Evolutionary conservation across 2,329 filamentous ascomycete species (phyloP).

Genomic region (Aureobasidium sp.): DNA sequence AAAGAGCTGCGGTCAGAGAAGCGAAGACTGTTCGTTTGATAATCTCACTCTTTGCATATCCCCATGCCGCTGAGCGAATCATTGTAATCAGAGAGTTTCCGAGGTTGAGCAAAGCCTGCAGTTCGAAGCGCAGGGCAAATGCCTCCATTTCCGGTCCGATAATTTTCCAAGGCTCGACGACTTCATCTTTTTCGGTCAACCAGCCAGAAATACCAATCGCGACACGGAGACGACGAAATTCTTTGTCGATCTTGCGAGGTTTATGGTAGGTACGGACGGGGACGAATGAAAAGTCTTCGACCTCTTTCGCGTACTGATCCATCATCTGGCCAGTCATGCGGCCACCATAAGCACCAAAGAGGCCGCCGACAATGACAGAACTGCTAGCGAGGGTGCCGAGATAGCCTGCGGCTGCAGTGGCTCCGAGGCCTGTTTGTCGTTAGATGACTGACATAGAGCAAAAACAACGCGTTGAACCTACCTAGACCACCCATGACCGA

Average conservation of each 20-base stretch:
- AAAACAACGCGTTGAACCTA: background rate
- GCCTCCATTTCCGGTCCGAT: conserved; percentile 67
- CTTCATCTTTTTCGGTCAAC: conserved; percentile 64
- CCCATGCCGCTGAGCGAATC: conserved; percentile 75
- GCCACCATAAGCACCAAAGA: conserved; percentile 88
- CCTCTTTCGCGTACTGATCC: conserved; percentile 77
- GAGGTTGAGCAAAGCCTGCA: conserved; percentile 67
- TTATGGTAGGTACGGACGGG: conserved; percentile 57
- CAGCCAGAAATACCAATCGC: conserved; percentile 79
- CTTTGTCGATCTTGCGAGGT: conserved; percentile 45
- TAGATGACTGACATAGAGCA: background rate
- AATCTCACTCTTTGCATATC: conserved; percentile 64
- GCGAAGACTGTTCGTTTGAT: conserved; percentile 54
- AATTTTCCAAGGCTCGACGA: conserved; percentile 70
- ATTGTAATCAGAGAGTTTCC: conserved; percentile 71
- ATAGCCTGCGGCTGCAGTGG: conserved; percentile 67
- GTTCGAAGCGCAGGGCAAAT: conserved; percentile 79
- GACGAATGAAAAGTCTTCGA: conserved; percentile 82
- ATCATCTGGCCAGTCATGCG: conserved; percentile 80
- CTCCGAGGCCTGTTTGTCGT: conserved; percentile 52
- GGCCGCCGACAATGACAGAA: conserved; percentile 67
- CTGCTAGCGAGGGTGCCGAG: conserved; percentile 76
- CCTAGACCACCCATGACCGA: conserved; percentile 64
- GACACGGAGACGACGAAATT: conserved; percentile 57
- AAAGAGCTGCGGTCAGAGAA: conserved; percentile 41